Percentiles rank a stretch among this genome's conserved stretches.
Evolutionary conservation across 2,329 filamentous ascomycete species (phyloP).

Genomic region (Tolypocladium pustulatum): DNA sequence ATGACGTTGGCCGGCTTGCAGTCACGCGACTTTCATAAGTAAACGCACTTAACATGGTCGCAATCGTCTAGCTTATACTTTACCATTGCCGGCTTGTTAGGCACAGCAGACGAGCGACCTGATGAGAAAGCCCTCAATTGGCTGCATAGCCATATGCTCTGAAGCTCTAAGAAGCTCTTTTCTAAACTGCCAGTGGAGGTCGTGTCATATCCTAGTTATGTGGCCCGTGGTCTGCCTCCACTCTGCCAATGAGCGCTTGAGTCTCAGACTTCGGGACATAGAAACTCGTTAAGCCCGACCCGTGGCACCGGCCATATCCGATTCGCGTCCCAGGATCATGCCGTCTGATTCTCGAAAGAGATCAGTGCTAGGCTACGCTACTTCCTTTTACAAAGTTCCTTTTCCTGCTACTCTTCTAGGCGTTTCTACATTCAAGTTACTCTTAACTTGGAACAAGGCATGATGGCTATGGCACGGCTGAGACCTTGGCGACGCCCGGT

Average conservation of each 20-base stretch:
- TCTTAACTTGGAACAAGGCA: no score
- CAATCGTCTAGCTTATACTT: no score
- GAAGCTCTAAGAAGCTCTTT: background rate
- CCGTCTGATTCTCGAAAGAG: background rate
- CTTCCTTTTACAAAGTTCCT: no score
- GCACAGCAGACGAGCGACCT: background rate
- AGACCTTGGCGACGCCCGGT: background rate
- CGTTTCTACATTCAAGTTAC: background rate
- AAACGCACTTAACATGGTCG: no score
- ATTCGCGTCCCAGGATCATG: background rate
- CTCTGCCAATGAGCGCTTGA: background rate
- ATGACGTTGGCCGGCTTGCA: background rate
- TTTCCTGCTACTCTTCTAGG: background rate
- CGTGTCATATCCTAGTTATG: no score
- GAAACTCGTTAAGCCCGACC: background rate
- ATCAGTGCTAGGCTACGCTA: background rate
- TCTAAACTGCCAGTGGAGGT: background rate
- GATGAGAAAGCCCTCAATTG: background rate
- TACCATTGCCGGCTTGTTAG: background rate
- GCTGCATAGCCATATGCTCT: background rate
- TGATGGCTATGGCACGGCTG: background rate
- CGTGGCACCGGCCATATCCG: background rate
- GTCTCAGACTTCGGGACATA: background rate
- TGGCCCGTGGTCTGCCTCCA: background rate
- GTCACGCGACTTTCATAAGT: no score